These are phyloP conservation scores for Fistulifera solaris DNA, from an alignment of 108 stramenopile genomes.

Conservation along the genomic window DNA sequence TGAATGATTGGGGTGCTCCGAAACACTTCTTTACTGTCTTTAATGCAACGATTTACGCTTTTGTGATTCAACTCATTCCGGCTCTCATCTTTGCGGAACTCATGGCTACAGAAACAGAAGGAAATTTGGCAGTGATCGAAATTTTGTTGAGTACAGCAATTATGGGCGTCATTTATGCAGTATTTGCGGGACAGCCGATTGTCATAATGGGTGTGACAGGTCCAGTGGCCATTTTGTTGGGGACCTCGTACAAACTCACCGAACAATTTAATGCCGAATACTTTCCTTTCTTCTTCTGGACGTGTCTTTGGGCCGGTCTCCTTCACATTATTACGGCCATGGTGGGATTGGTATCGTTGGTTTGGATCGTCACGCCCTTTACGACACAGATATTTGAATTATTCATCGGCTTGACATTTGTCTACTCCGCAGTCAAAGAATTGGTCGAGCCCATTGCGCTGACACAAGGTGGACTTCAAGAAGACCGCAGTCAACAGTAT, in stretches of 20 bases:
- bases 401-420: slow-evolving; percentile 45
- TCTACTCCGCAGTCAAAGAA: slow-evolving; percentile 27
- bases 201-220: slow-evolving; percentile 60
- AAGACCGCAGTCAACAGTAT: slow-evolving; percentile 19
- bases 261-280: slow-evolving; percentile 39
- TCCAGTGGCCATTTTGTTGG: slow-evolving; percentile 41
- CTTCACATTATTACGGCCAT: slow-evolving; percentile 30
- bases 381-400: slow-evolving; percentile 57
- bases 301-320: slow-evolving; percentile 34
- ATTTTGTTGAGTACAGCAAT: slow-evolving; percentile 30
- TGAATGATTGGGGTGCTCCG: slow-evolving; percentile 33
- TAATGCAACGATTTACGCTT: slow-evolving; percentile 42
- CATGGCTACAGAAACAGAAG: slow-evolving; percentile 28
- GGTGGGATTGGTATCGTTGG: slow-evolving; percentile 30
- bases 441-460: slow-evolving; percentile 20
- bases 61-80: slow-evolving; percentile 48
- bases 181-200: slow-evolving; percentile 56
- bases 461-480: slow-evolving; percentile 8
- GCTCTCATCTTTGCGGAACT: slow-evolving; percentile 51
- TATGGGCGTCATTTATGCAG: slow-evolving; percentile 45
- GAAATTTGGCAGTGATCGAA: slow-evolving; percentile 31
- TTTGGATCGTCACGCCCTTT: slow-evolving; percentile 53
- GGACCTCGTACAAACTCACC: slow-evolving; percentile 34
- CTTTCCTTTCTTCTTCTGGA: slow-evolving; percentile 55
- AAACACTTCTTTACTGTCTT: slow-evolving; percentile 16